Evolutionary conservation across 352 stramenopile species (phyloP).

Genomic region (Discostella stelligera): DNA sequence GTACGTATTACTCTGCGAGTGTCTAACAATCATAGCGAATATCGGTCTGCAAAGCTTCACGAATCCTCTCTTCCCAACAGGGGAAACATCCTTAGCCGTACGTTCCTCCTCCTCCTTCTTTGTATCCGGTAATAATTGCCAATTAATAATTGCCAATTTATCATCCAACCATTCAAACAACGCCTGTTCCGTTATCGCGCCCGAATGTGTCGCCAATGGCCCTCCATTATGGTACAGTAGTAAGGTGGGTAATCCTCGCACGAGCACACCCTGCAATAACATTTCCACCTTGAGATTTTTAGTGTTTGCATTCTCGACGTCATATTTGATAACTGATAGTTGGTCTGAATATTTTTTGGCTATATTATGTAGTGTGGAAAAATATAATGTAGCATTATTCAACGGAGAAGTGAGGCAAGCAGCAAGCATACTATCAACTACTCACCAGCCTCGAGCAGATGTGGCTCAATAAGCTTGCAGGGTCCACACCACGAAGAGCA

Average conservation of each 20-base stretch:
- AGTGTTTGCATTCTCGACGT: constrained; percentile 52
- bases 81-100: not conserved
- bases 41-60: constrained; percentile 5
- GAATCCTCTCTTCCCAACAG: constrained; percentile 5
- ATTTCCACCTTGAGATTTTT: constrained; percentile 66
- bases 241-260: constrained; percentile 55
- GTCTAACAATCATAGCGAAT: not conserved
- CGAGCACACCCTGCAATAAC: constrained; percentile 54
- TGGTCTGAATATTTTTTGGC: constrained; percentile 39
- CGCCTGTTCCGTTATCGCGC: constrained; percentile 42
- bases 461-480: constrained; percentile 66
- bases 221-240: constrained; percentile 53
- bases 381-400: not conserved
- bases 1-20: too few species aligned
- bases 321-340: constrained; percentile 55
- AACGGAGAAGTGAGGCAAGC: not conserved
- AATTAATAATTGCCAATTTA: constrained; percentile 4
- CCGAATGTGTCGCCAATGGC: constrained; percentile 40
- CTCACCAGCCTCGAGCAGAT: constrained; percentile 47
- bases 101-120: not conserved
- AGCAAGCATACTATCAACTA: not conserved
- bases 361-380: not conserved
- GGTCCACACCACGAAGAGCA: constrained; percentile 56
- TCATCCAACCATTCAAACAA: constrained; percentile 52
- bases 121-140: not conserved